These are phyloP conservation scores for Raddia guianensis DNA, from an alignment of 176 grass and related monocot species.

Conservation along the genomic window DNA sequence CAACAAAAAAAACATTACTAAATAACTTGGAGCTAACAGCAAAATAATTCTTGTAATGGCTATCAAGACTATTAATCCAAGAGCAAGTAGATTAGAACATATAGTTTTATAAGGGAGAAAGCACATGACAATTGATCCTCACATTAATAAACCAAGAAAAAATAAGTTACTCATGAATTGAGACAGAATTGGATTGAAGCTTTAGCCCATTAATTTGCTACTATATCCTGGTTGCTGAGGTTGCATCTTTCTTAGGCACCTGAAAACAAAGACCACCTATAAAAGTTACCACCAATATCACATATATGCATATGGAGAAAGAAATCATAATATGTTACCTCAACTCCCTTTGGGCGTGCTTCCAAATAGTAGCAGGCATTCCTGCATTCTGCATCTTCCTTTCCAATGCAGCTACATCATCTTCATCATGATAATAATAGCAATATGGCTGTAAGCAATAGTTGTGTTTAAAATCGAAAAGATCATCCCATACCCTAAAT, in stretches of 20 bases:
- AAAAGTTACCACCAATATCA: background rate
- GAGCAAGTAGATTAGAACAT: constrained; percentile 12
- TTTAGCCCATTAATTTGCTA: constrained; percentile 94
- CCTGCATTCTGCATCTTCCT: constrained; percentile 98
- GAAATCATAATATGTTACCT: constrained; percentile 54
- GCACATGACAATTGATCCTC: background rate
- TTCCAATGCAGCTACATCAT: constrained; percentile 91
- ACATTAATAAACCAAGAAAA: background rate
- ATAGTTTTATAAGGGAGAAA: constrained; percentile 10
- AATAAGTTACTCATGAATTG: constrained; percentile 36
- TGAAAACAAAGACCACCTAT: constrained; percentile 44
- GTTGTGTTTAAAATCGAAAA: too few species aligned
- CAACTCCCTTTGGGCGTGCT: constrained; percentile 95
- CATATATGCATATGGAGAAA: constrained; percentile 16
- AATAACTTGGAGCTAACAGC: background rate
- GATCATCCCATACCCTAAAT: too few species aligned
- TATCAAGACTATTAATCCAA: constrained; percentile 19
- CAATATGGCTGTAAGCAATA: too few species aligned
- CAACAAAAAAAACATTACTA: background rate
- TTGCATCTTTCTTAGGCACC: constrained; percentile 90
- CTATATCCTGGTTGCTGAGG: constrained; percentile 99
- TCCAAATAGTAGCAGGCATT: constrained; percentile 98
- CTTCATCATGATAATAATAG: constrained; percentile 51
- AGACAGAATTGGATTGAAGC: constrained; percentile 46
- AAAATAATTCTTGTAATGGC: background rate